These are phyloP conservation scores for Puccinia coronata DNA, from an alignment of 1,284 basidiomycete genomes.

Conservation along the genomic window DNA sequence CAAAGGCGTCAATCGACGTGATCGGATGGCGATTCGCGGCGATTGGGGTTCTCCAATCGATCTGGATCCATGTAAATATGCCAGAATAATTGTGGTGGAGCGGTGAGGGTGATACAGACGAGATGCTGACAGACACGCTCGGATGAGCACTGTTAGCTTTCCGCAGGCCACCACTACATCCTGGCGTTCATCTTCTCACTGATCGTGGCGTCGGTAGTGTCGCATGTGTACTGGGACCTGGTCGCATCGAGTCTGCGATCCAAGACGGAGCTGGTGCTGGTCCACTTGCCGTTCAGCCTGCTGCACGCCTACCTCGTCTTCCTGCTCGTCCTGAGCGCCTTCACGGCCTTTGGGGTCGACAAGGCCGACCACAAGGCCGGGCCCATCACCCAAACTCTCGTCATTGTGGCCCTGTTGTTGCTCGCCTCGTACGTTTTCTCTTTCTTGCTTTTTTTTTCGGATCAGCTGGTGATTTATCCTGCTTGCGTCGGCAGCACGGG, in stretches of 20 bases:
- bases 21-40: slow-evolving; percentile 60
- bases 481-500: slow-evolving; percentile 53
- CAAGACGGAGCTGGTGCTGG: slow-evolving; percentile 56
- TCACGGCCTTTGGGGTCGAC: slow-evolving; percentile 58
- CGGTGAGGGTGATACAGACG: slow-evolving; percentile 46
- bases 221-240: slow-evolving; percentile 60
- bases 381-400: slow-evolving; percentile 58
- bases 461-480: not conserved
- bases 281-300: slow-evolving; percentile 60
- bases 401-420: slow-evolving; percentile 59
- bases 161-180: slow-evolving; percentile 53
- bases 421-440: slow-evolving; percentile 55
- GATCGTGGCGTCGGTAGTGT: slow-evolving; percentile 59
- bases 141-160: no score
- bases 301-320: slow-evolving; percentile 54
- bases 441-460: not conserved
- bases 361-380: slow-evolving; percentile 57
- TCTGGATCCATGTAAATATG: slow-evolving; percentile 55
- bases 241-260: slow-evolving; percentile 53
- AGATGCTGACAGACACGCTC: no score
- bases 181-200: slow-evolving; percentile 60
- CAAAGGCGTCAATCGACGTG: slow-evolving; percentile 55
- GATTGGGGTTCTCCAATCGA: slow-evolving; percentile 56
- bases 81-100: not conserved
- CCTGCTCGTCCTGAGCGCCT: slow-evolving; percentile 59